Conservation (phyloP, 2,329 filamentous ascomycete genomes). For the Xylaria sp. region DNA sequence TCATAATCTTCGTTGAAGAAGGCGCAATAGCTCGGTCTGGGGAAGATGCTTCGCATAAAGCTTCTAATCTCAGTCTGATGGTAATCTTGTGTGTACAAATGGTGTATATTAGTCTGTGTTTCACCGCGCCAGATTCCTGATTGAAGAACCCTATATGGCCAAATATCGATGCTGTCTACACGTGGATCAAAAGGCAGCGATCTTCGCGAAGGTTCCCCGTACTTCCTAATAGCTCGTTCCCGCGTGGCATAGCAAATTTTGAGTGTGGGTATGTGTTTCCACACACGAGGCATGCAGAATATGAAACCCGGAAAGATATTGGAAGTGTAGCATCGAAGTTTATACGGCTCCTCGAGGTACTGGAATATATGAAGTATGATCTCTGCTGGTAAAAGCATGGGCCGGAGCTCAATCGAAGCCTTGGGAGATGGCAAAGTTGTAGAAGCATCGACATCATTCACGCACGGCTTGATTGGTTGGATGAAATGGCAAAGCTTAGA, state of each 20-base stretch:
- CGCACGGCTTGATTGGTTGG: neutral
- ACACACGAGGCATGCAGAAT: conserved; percentile 10
- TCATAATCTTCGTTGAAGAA: neutral
- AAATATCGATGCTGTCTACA: conserved; percentile 2
- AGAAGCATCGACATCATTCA: neutral
- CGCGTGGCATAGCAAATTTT: conserved; percentile 7
- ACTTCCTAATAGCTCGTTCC: neutral
- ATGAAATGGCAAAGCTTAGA: neutral
- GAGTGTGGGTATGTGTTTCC: conserved; percentile 5
- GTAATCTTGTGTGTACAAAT: too few relatives aligned
- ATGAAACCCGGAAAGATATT: neutral
- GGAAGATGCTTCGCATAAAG: neutral
- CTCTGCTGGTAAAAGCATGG: neutral
- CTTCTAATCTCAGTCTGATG: neutral
- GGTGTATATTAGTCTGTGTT: too few relatives aligned
- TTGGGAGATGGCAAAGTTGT: neutral
- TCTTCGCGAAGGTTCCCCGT: neutral
- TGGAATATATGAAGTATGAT: neutral
- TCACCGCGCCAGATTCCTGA: too few relatives aligned
- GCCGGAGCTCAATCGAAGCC: neutral
- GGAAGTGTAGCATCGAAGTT: neutral
- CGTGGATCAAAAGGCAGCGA: conserved; percentile 5
- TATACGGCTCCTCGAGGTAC: conserved; percentile 7
- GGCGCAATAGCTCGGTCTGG: neutral
- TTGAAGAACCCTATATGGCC: neutral